Evolutionary conservation across 2,329 filamentous ascomycete species (phyloP), one percentile per base, ranked within the genome.

Genomic region (Purpureocillium takamizusanense): DNA sequence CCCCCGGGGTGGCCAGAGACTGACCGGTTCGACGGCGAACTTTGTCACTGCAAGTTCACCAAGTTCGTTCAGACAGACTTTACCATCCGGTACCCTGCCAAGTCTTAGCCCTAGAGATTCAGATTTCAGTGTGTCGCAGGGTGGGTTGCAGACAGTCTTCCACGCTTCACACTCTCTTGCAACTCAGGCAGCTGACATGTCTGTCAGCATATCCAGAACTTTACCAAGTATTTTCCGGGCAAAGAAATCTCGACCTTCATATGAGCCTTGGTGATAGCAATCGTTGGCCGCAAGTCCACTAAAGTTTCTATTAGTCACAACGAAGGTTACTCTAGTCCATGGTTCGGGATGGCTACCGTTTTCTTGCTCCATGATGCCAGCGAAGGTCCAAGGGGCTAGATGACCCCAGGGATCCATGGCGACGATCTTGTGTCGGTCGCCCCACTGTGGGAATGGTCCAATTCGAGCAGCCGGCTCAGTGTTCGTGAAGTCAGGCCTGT

Each of bases 321-420:
- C 17, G 7, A 31, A 13, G 14, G 8, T 35, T n/a, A 14, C 9
- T 7, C n/a, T 4, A n/a, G 33, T 9, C 21, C 7, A n/a, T 9
- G 7, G 4, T 18, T 14, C 10, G 59, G 39, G 59, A 76, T 25
- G 5, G 21, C 21, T 6, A 25, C 76, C 65, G 50, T 86, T 78
- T 33, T 95, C 79, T 36, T 82, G 78, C 35, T 84, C 72, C 51
- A 92, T 88, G 33, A 77, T 72, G 45, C 90, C 79, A 46, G 83
- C 84, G 66, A 83, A 94, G 3, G 94, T 64, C 81, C 83, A 89
- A 8, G 86, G 86, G 8, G 83, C 76, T 43, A 95, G 67, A 65
- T 97, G 92, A 7, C 92, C 90, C 59, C 83, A 86, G 0, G 90
- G 90, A 56, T 97, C 92, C 87, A 98, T 95, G 14, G 90, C 86